Conservation (phyloP, 441 rosid genomes). For the Arabidopsis lyrata region DNA sequence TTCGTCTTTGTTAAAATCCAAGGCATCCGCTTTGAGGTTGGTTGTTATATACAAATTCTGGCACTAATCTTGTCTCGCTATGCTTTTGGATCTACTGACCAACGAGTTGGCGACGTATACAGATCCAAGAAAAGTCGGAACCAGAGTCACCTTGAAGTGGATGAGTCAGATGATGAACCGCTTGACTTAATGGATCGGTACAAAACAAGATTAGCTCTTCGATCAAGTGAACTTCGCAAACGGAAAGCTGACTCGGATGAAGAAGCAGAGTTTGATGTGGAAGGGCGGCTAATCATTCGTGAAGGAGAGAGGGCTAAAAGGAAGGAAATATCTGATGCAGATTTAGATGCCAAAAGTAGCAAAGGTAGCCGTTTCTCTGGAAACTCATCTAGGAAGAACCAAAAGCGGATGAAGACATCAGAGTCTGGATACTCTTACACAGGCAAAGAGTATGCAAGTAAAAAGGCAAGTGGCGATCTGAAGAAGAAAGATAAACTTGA, state of each 20-base stretch:
- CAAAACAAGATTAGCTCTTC: conserved; percentile 81
- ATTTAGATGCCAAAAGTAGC: conserved; percentile 68
- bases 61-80: conserved; percentile 1
- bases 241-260: conserved; percentile 79
- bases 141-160: conserved; percentile 78
- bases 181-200: conserved; percentile 83
- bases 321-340: conserved; percentile 50
- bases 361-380: conserved; percentile 55
- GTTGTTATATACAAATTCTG: conserved; percentile 37
- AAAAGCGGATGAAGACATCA: conserved; percentile 73
- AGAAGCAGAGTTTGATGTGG: conserved; percentile 80
- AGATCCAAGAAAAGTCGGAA: conserved; percentile 67
- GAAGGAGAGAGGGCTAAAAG: conserved; percentile 64
- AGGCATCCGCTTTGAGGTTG: conserved; percentile 59
- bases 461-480: conserved; percentile 91
- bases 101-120: conserved; percentile 14
- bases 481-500: conserved; percentile 91
- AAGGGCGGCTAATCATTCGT: conserved; percentile 73
- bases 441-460: conserved; percentile 86
- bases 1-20: conserved; percentile 57
- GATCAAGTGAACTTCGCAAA: conserved; percentile 63
- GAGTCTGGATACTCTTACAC: conserved; percentile 90
- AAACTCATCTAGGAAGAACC: conserved; percentile 60
- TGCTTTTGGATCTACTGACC: conserved; percentile 22
- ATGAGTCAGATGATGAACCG: conserved; percentile 89